Evolutionary conservation across 2,329 filamentous ascomycete genomes (phyloP).

Genomic region (Chalara sp.): DNA sequence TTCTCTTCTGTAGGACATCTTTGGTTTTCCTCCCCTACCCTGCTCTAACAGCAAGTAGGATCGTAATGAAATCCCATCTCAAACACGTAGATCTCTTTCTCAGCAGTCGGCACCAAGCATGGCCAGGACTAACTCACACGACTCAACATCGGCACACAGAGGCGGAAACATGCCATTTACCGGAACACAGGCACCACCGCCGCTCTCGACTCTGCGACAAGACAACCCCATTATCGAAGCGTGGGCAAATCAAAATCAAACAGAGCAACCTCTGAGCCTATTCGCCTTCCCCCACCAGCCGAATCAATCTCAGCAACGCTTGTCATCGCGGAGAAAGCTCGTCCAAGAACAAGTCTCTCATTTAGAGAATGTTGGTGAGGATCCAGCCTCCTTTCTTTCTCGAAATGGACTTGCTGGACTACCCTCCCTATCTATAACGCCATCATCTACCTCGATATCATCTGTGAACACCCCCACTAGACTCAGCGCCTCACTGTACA

Average conservation of each 20-base stretch:
- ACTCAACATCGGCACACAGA: conserved; percentile 17
- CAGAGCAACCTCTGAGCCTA: conserved; percentile 18
- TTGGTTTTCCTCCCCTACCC: conserved; percentile 7
- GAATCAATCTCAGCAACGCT: conserved; percentile 5
- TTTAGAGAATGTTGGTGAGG: conserved; percentile 17
- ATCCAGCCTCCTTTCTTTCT: conserved; percentile 19
- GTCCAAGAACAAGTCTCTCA: conserved; percentile 23
- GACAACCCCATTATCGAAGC: conserved; percentile 19
- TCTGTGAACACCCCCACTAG: conserved; percentile 10
- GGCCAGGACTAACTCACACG: conserved; percentile 22
- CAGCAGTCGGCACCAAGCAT: conserved; percentile 24
- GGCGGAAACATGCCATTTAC: conserved; percentile 20
- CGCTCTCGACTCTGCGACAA: conserved; percentile 16
- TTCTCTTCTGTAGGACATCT: conserved; percentile 21
- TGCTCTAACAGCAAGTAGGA: conserved; percentile 23
- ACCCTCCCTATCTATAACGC: conserved; percentile 15
- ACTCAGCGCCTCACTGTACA: conserved; percentile 13
- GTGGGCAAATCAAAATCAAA: conserved; percentile 15
- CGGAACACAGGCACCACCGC: conserved; percentile 17
- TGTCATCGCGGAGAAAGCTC: conserved; percentile 16
- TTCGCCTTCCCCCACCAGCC: conserved; percentile 20
- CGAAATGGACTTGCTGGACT: conserved; percentile 12
- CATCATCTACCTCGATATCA: conserved; percentile 9
- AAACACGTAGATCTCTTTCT: conserved; percentile 17
- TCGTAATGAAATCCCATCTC: conserved; percentile 15